Percentiles rank a stretch among this genome's conserved stretches.
These are phyloP conservation scores for Lyophyllum semitale DNA, from an alignment of 768 basidiomycete genomes.

Conservation along the genomic window DNA sequence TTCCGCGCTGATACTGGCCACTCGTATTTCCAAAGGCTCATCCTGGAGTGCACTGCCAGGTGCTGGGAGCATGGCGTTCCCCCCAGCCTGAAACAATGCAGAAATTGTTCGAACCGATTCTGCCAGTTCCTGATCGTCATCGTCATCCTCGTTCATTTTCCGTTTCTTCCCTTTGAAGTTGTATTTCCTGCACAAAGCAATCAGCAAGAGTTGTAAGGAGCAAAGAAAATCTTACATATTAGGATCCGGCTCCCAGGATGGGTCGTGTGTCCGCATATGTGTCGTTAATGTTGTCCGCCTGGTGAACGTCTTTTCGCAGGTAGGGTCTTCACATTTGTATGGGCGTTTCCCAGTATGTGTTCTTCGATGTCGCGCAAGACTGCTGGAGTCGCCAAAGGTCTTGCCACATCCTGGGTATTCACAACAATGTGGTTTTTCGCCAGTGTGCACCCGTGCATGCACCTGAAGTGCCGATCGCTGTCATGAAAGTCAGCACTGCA, in stretches of 20 bases:
- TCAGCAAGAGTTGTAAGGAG: neutral
- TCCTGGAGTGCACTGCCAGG: constrained; percentile 31
- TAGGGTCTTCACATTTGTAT: constrained; percentile 82
- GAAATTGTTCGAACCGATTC: constrained; percentile 78
- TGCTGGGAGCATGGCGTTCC: constrained; percentile 29
- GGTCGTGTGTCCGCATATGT: constrained; percentile 88
- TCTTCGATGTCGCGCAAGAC: constrained; percentile 87
- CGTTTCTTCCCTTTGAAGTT: constrained; percentile 78
- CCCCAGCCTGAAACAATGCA: constrained; percentile 60
- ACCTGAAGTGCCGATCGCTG: constrained; percentile 90
- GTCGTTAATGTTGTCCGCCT: constrained; percentile 82
- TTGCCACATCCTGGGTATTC: constrained; percentile 87
- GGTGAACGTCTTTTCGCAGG: constrained; percentile 87
- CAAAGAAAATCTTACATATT: constrained; percentile 57
- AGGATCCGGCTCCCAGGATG: constrained; percentile 83
- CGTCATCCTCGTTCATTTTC: constrained; percentile 49
- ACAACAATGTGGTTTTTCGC: constrained; percentile 90
- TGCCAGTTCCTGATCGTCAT: constrained; percentile 64
- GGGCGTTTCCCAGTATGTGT: constrained; percentile 87
- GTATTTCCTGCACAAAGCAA: constrained; percentile 55
- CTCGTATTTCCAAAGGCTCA: constrained; percentile 60
- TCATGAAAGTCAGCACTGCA: constrained; percentile 17
- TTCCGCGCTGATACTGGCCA: constrained; percentile 79
- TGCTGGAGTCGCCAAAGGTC: constrained; percentile 90
- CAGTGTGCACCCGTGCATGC: constrained; percentile 87